Evolutionary conservation across 2,329 filamentous ascomycete genomes (phyloP).

Genomic region (Passalora sequoiae): DNA sequence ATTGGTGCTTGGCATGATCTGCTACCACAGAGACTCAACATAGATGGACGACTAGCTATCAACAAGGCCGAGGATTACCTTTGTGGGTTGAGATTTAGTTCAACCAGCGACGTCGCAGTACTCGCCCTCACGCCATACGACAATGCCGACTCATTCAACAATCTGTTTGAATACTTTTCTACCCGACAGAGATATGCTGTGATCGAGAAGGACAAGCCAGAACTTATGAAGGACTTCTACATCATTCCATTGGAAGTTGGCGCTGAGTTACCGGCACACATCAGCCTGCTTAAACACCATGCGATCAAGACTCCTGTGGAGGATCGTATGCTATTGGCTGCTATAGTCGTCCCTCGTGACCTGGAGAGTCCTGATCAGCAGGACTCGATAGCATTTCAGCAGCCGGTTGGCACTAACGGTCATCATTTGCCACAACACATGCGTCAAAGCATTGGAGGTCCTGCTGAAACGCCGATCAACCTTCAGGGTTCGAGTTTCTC

Average conservation of each 20-base stretch:
- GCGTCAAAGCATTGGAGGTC: constrained; percentile 23
- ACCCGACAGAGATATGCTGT: constrained; percentile 81
- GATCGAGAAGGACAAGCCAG: constrained; percentile 56
- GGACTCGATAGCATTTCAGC: constrained; percentile 32
- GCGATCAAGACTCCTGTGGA: constrained; percentile 65
- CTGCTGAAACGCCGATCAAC: constrained; percentile 34
- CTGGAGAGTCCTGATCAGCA: constrained; percentile 25
- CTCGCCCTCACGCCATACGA: constrained; percentile 64
- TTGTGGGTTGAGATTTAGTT: constrained; percentile 76
- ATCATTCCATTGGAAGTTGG: constrained; percentile 78
- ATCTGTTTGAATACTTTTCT: constrained; percentile 82
- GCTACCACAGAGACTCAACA: constrained; percentile 63
- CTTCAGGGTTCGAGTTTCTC: constrained; percentile 38
- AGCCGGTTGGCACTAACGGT: constrained; percentile 18
- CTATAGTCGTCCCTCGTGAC: constrained; percentile 74
- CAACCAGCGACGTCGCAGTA: constrained; percentile 77
- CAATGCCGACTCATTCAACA: constrained; percentile 60
- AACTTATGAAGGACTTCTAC: constrained; percentile 81
- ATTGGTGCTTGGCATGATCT: constrained; percentile 69
- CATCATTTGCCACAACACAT: constrained; percentile 19
- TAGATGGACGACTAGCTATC: constrained; percentile 75
- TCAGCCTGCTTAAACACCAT: constrained; percentile 82
- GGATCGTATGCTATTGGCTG: constrained; percentile 73
- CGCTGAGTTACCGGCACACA: constrained; percentile 69
- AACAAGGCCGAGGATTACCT: constrained; percentile 86